A percentile compares a stretch with the other conserved stretches of the same genome.
These are phyloP conservation scores for Santalum album DNA, from an alignment of 164 flowering plant genomes.

Conservation along the genomic window DNA sequence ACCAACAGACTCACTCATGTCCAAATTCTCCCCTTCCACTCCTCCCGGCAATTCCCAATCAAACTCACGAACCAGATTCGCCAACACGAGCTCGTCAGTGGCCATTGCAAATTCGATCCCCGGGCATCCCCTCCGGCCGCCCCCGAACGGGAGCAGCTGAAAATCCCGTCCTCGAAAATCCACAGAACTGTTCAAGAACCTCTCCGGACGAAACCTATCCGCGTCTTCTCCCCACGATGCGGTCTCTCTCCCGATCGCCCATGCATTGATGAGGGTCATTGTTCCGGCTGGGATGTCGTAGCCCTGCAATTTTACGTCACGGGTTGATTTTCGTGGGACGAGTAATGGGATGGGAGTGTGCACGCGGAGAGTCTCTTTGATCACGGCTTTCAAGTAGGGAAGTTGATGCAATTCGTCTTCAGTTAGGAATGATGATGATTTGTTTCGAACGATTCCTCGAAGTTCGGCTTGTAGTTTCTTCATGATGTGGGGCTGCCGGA, in stretches of 20 bases:
- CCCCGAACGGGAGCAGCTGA: not conserved
- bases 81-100: constrained; percentile 14
- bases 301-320: constrained; percentile 8
- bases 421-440: not conserved
- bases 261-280: not conserved
- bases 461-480: constrained; percentile 30
- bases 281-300: not conserved
- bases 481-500: constrained; percentile 25
- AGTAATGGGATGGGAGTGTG: constrained; percentile 23
- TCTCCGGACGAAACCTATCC: not conserved
- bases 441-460: constrained; percentile 2
- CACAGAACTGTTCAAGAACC: not conserved
- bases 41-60: constrained; percentile 13
- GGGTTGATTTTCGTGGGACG: constrained; percentile 13
- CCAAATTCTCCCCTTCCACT: constrained; percentile 5
- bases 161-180: not conserved
- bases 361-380: constrained; percentile 2
- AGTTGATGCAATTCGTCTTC: constrained; percentile 16
- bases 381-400: constrained; percentile 23
- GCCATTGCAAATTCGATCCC: constrained; percentile 8
- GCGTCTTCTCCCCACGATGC: not conserved
- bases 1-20: constrained; percentile 14
- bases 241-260: not conserved
- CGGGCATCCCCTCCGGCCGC: constrained; percentile 10
- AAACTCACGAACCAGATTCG: constrained; percentile 12